These are phyloP conservation scores for Phytopythium aichiense DNA, from an alignment of 352 stramenopile genomes.

Conservation along the genomic window DNA sequence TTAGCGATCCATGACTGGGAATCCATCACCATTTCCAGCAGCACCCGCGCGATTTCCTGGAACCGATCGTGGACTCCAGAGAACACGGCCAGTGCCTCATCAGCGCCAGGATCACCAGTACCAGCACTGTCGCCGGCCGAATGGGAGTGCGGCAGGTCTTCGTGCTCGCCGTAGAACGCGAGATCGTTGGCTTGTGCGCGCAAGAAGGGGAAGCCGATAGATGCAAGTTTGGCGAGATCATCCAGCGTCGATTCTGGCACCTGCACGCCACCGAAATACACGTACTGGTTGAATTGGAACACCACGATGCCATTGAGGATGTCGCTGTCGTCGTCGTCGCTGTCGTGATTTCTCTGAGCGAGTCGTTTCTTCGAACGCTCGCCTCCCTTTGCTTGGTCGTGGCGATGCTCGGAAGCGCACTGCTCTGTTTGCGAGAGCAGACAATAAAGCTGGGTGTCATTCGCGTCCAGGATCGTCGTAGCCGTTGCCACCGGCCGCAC, in stretches of 20 bases:
- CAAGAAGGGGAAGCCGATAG: conserved; percentile 35
- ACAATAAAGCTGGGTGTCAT: conserved; percentile 66
- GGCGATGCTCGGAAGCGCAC: neutral
- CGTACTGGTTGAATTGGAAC: conserved; percentile 66
- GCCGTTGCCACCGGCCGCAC: conserved; percentile 10
- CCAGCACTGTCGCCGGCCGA: too few species aligned
- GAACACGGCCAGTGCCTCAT: conserved; percentile 12
- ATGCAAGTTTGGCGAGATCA: conserved; percentile 35
- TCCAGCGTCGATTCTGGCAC: conserved; percentile 26
- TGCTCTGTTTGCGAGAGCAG: conserved; percentile 11
- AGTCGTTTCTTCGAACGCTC: conserved; percentile 8
- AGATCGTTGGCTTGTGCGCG: conserved; percentile 37
- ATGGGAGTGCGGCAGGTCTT: conserved; percentile 19
- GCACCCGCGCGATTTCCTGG: conserved; percentile 17
- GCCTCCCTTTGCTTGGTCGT: conserved; percentile 4
- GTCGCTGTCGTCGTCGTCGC: conserved; percentile 16
- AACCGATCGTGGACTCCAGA: conserved; percentile 21
- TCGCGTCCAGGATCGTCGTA: conserved; percentile 27
- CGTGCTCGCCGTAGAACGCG: conserved; percentile 26
- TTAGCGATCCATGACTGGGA: conserved; percentile 50
- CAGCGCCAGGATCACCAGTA: neutral
- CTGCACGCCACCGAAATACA: conserved; percentile 37
- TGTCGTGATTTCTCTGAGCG: neutral
- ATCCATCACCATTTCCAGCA: conserved; percentile 41
- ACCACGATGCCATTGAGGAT: conserved; percentile 33